Evolutionary conservation across 2,329 filamentous ascomycete species (phyloP), one percentile per base, ranked within the genome.

Genomic region (Cercospora sp.): DNA sequence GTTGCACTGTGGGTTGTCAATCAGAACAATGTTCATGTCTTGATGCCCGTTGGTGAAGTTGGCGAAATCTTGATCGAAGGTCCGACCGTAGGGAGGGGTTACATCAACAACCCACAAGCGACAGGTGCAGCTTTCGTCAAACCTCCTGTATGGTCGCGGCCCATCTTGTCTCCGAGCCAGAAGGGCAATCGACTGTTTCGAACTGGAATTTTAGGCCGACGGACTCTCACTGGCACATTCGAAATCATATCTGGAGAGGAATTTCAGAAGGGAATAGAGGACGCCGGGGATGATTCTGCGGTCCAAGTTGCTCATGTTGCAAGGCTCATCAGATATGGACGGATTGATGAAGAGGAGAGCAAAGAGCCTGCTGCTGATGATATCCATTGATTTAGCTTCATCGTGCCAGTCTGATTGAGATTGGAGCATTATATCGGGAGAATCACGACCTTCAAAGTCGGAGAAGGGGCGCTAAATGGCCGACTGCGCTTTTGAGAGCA

Each of bases 1-100:
- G 20, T 30, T 16, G 33, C 20, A 7, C 16, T 40, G 18, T 62
- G 60, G 60, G 18, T 62, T 8, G 36, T 45, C 23, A 16, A 62
- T 30, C 7, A 12, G 12, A 30, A 62, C 40, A 58, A 45, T 31
- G 40, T 53, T 18, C 36, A 36, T 33, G 33, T 40, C 45, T 57
- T 53, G 40, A 57, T 26, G 26, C 64, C 62, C 31, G 61, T 59
- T 64, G 69, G 62, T 53, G 70, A 42, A 33, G 33, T 51, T 3
- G 83, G 83, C 13, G 83, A 84, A 69, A 73, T 84, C 63, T 70
- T 84, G 0, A 68, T 84, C 2, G 82, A 83, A 70, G 81, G 82
- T 8, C 80, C 79, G 53, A 80, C 79, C 20, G 74, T 84, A 18
- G 81, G 78, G 1, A 77, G 78, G 16, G 83, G 79, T 6, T 84